Conservation (phyloP, 345 rosid species). For the Bruguiera gymnorhiza region DNA sequence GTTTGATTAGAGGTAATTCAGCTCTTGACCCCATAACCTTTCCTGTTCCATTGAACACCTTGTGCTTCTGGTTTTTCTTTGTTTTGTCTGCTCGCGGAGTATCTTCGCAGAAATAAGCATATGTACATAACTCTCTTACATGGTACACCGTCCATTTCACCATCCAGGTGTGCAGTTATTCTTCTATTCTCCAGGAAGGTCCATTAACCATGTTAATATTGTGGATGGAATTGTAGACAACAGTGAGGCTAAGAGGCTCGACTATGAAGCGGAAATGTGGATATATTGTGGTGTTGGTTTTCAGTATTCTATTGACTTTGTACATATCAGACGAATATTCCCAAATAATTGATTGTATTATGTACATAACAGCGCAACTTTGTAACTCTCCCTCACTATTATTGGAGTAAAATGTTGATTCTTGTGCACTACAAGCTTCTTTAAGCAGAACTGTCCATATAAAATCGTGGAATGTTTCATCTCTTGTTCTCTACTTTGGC, state of each 20-base stretch:
- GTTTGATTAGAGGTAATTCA: conserved; percentile 55
- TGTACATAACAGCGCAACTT: conserved; percentile 17
- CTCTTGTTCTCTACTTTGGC: too few relatives aligned
- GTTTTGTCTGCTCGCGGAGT: not conserved
- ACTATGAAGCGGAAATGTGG: conserved; percentile 28
- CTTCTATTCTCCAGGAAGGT: conserved; percentile 37
- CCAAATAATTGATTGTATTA: conserved; percentile 20
- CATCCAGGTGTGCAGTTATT: conserved; percentile 46
- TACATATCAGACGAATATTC: conserved; percentile 31
- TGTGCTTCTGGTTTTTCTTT: not conserved
- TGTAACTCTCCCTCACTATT: too few relatives aligned
- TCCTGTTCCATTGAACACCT: not conserved
- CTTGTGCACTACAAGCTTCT: too few relatives aligned
- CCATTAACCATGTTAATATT: conserved; percentile 35
- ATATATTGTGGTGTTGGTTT: conserved; percentile 21
- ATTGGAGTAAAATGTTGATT: too few relatives aligned
- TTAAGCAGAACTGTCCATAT: too few relatives aligned
- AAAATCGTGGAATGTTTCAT: too few relatives aligned
- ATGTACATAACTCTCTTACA: not conserved
- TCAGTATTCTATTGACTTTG: conserved; percentile 18
- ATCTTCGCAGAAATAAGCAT: not conserved
- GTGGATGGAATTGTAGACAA: conserved; percentile 31
- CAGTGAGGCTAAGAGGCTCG: conserved; percentile 20
- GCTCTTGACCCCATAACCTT: not conserved
- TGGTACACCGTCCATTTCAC: not conserved